Conservation (phyloP, 352 stramenopile species). For the Pythium aphanidermatum region DNA sequence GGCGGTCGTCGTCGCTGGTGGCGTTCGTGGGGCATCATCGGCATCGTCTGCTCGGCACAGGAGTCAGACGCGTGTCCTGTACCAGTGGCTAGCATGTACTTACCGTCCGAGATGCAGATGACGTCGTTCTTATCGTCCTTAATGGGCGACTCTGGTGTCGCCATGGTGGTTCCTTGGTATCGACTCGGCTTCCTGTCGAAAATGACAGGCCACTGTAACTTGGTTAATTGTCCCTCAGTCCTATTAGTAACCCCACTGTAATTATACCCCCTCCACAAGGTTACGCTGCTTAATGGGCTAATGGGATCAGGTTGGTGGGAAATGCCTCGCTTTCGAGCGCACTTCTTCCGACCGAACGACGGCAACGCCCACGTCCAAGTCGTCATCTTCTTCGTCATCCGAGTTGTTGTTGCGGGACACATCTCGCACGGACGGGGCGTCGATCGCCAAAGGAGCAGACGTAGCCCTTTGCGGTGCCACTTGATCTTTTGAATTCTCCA, state of each 20-base stretch:
- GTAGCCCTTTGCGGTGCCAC: background rate
- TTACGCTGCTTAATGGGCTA: no score
- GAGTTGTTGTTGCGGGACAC: background rate
- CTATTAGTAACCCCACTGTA: no score
- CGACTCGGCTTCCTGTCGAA: no score
- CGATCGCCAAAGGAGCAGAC: background rate
- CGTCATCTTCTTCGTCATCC: conserved; percentile 9
- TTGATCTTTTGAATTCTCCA: background rate
- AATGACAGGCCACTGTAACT: no score
- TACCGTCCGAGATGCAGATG: conserved; percentile 51
- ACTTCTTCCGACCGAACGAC: conserved; percentile 9
- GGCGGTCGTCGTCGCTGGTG: background rate
- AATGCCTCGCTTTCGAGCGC: no score
- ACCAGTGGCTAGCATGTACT: conserved; percentile 1
- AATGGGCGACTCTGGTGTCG: no score
- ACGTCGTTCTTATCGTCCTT: conserved; percentile 23
- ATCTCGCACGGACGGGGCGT: conserved; percentile 4
- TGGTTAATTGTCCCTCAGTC: no score
- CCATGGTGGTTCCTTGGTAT: no score
- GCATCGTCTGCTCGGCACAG: conserved; percentile 1
- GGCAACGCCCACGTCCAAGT: background rate
- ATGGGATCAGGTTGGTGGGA: no score
- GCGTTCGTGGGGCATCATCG: background rate
- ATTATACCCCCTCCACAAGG: no score
- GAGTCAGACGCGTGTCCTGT: background rate